A percentile compares a stretch with the other conserved stretches of the same genome.
These are phyloP conservation scores for Fusarium sp. DNA, from an alignment of 2,329 filamentous ascomycete species.

Conservation along the genomic window DNA sequence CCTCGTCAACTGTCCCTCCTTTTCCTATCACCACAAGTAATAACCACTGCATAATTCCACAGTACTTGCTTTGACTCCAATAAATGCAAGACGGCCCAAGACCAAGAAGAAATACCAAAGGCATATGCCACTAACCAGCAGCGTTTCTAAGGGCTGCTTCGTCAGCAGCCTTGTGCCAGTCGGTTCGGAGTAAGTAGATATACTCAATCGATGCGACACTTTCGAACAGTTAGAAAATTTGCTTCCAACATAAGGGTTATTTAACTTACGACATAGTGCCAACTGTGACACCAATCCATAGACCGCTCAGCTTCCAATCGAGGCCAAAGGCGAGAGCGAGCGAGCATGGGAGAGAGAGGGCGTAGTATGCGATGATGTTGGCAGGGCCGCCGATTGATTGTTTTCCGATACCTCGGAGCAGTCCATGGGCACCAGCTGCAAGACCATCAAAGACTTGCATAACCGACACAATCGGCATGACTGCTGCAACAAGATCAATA, in stretches of 20 bases:
- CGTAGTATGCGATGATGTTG: slow-evolving; percentile 88
- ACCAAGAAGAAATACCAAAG: neutral
- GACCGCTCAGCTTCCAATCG: slow-evolving; percentile 79
- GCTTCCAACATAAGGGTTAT: neutral
- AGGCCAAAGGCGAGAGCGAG: slow-evolving; percentile 82
- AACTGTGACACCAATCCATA: slow-evolving; percentile 84
- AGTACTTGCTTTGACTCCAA: neutral
- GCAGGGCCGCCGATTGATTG: slow-evolving; percentile 92
- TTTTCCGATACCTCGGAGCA: slow-evolving; percentile 86
- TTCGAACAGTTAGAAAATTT: slow-evolving; percentile 17
- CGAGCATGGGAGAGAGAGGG: slow-evolving; percentile 84
- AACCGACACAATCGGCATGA: slow-evolving; percentile 83
- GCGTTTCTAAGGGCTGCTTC: slow-evolving; percentile 66
- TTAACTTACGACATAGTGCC: slow-evolving; percentile 71
- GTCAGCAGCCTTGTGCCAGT: slow-evolving; percentile 65
- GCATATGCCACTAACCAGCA: slow-evolving; percentile 48
- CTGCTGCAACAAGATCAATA: slow-evolving; percentile 72
- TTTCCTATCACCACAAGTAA: neutral
- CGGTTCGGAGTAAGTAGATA: slow-evolving; percentile 61
- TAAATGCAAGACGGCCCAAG: neutral
- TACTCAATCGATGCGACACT: slow-evolving; percentile 67
- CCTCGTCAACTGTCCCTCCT: neutral
- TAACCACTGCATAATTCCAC: neutral
- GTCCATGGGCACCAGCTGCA: slow-evolving; percentile 82
- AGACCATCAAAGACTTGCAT: slow-evolving; percentile 93